Conservation (phyloP, 345 rosid genomes). For the Aquilaria malaccensis region DNA sequence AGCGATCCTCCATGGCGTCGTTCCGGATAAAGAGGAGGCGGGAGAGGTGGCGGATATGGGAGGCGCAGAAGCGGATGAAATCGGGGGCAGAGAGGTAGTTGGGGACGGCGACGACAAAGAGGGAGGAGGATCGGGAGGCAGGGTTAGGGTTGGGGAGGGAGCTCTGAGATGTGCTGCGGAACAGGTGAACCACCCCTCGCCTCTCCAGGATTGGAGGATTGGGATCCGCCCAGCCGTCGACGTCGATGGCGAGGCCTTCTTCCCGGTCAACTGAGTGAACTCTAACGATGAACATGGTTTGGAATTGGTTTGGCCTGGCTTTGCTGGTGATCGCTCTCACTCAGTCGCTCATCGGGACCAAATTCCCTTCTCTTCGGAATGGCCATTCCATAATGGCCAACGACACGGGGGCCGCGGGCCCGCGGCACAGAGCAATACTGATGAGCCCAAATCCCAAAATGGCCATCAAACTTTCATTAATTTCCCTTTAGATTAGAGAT, state of each 20-base stretch:
- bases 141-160: slow-evolving; percentile 68
- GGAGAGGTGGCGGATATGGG: slow-evolving; percentile 35
- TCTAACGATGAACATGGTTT: slow-evolving; percentile 61
- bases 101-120: slow-evolving; percentile 82
- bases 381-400: no score
- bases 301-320: background rate
- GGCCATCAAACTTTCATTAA: no score
- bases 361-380: no score
- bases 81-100: slow-evolving; percentile 70
- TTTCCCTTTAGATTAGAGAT: no score
- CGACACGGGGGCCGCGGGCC: no score
- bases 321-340: no score
- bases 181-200: slow-evolving; percentile 73
- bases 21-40: slow-evolving; percentile 76
- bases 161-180: slow-evolving; percentile 48
- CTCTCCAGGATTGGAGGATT: slow-evolving; percentile 47
- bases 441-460: no score
- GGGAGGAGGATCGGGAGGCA: slow-evolving; percentile 57
- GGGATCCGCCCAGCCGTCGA: slow-evolving; percentile 30
- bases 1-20: slow-evolving; percentile 88
- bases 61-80: slow-evolving; percentile 62
- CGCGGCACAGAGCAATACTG: no score
- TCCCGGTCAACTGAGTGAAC: slow-evolving; percentile 83
- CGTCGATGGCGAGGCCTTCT: slow-evolving; percentile 36
- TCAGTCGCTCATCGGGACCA: no score